These are phyloP conservation scores for Verticillium alfalfae DNA, from an alignment of 2,329 filamentous ascomycete genomes.

Conservation along the genomic window DNA sequence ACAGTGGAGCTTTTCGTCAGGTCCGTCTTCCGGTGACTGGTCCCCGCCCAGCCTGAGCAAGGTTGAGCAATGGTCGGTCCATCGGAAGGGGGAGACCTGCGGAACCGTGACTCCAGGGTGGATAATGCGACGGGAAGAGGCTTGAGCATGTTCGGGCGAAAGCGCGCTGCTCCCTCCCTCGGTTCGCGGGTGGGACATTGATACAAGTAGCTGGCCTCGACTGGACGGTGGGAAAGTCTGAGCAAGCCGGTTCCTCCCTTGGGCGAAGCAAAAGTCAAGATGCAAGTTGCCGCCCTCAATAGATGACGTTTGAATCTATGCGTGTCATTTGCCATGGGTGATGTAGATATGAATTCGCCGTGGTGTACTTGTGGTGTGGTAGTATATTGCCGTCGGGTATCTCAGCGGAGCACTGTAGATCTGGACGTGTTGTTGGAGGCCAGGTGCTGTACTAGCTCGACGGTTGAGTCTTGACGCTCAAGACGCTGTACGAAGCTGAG, in stretches of 20 bases:
- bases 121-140: slow-evolving; percentile 1
- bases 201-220: slow-evolving; percentile 13
- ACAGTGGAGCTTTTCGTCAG: neutral
- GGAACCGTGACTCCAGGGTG: slow-evolving; percentile 9
- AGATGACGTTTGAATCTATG: slow-evolving; percentile 51
- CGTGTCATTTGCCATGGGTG: slow-evolving; percentile 12
- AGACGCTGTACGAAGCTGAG: too few species aligned
- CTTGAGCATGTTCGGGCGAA: neutral
- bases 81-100: slow-evolving; percentile 3
- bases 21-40: neutral
- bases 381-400: neutral
- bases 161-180: neutral
- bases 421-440: neutral
- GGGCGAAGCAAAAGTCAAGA: slow-evolving; percentile 11
- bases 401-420: neutral
- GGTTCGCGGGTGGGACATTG: slow-evolving; percentile 6
- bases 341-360: neutral
- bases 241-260: slow-evolving; percentile 24
- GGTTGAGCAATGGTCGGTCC: slow-evolving; percentile 1
- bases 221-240: slow-evolving; percentile 18
- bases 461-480: too few species aligned
- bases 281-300: slow-evolving; percentile 15
- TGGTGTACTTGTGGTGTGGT: neutral
- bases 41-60: neutral
- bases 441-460: too few species aligned